Base-by-base conservation (phyloP, 768 basidiomycete species). In the Rossbeevera mucosa region DNA sequence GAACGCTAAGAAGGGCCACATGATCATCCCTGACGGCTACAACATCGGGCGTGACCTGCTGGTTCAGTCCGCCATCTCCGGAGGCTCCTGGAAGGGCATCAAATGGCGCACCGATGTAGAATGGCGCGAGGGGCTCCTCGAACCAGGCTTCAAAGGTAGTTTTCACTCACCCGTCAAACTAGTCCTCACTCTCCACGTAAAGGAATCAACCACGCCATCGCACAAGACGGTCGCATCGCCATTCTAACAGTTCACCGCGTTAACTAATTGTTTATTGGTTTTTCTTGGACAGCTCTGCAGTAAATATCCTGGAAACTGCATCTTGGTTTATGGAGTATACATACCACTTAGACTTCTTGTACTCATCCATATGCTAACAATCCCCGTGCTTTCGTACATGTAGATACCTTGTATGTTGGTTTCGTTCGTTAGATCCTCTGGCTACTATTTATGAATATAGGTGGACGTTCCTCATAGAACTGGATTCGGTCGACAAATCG, bases 131-230 rank as follows among this genome's bases (percentile, higher is more conserved):
- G 89, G 83, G 24, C 76, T 91, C 11, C 70, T 93, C 18, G 75
- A 81, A 48, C 79, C 80, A 12, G 92, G 92, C 6, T 80, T 70
- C 48, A 72, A 80, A 67, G 88, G 90, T 88, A 31, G 30, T 73
- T 7, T n/a, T 20, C 24, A 26, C 13, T 2, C 21, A 41, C 30
- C 21, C 31, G 18, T 14, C 33, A 20, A 38, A n/a, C 18, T n/a
- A 5, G 11, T 47, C 16, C 24, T 49, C n/a, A 44, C 31, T 36
- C 18, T 42, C 31, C 21, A 18, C 36, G 24, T 60, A 38, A 59
- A 90, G 89, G 87, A 52, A 78, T 90, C 29, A 91, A 88, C 62
- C 91, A 91, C 64, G 84, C 78, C 47, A 93, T 94, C 41, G 72
- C 79, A 11, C 86, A 90, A 64, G 91, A 93, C 62, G 91, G 91